A percentile compares a stretch with the other conserved stretches of the same genome.
Evolutionary conservation across 2,329 filamentous ascomycete species (phyloP).

Genomic region (Colletotrichum tabaci): DNA sequence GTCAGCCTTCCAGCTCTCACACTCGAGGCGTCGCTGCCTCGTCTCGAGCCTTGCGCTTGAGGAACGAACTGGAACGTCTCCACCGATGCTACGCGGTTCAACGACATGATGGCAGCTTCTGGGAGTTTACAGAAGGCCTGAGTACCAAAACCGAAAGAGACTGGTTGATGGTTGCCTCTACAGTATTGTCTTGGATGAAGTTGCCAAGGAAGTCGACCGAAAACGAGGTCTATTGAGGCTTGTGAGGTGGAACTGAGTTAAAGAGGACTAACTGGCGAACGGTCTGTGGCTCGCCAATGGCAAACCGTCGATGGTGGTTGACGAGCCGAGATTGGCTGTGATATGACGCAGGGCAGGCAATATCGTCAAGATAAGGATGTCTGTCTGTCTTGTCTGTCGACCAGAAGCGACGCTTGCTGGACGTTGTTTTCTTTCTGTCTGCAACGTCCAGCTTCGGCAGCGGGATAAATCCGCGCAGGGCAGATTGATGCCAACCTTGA

Average conservation of each 20-base stretch:
- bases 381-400: neutral
- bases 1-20: slow-evolving; percentile 64
- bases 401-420: neutral
- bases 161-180: neutral
- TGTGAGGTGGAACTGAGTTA: neutral
- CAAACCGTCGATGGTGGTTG: slow-evolving; percentile 5
- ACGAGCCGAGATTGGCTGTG: neutral
- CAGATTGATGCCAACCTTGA: neutral
- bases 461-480: neutral
- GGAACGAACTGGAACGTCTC: slow-evolving; percentile 65
- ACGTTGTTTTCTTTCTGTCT: neutral
- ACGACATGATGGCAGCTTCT: slow-evolving; percentile 58
- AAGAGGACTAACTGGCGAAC: neutral
- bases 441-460: neutral
- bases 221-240: neutral
- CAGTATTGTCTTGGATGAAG: neutral
- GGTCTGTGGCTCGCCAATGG: slow-evolving; percentile 16
- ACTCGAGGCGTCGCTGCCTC: slow-evolving; percentile 62
- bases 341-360: slow-evolving; percentile 6
- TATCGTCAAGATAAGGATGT: neutral
- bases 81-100: slow-evolving; percentile 67
- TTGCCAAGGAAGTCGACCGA: neutral
- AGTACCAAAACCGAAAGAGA: neutral
- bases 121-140: neutral
- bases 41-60: slow-evolving; percentile 56